A percentile compares a stretch with the other conserved stretches of the same genome.
These are phyloP conservation scores for Neoboletus subvelutipes DNA, from an alignment of 768 basidiomycete genomes.

Conservation along the genomic window DNA sequence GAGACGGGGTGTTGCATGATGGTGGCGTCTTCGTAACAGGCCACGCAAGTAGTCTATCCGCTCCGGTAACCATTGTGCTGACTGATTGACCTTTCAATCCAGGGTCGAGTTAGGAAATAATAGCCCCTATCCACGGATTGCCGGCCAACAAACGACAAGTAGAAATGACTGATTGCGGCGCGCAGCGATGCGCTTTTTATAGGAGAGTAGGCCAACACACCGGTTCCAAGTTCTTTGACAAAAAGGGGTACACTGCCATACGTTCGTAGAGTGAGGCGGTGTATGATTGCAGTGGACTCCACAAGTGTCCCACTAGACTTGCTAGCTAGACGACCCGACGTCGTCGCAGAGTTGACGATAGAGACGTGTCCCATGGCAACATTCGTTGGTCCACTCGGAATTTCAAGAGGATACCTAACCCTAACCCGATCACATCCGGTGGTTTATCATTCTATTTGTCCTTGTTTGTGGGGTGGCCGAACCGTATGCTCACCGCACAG, in stretches of 20 bases:
- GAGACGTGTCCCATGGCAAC: constrained; percentile 13
- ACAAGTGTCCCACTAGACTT: neutral
- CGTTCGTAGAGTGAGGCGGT: constrained; percentile 8
- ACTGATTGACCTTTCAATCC: neutral
- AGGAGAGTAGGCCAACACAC: neutral
- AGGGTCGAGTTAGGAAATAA: neutral
- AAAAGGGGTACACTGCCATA: too few species aligned
- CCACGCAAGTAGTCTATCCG: neutral
- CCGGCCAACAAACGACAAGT: constrained; percentile 13
- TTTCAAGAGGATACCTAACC: constrained; percentile 8
- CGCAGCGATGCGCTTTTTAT: neutral
- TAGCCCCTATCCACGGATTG: neutral
- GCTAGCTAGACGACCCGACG: neutral
- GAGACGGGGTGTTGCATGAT: neutral
- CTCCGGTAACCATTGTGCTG: neutral
- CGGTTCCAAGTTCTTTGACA: neutral
- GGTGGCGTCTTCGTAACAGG: neutral
- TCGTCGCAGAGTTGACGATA: neutral
- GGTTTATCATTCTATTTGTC: constrained; percentile 15
- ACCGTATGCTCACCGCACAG: constrained; percentile 23
- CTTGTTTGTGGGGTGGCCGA: constrained; percentile 29
- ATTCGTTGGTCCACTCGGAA: neutral
- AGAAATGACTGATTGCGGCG: neutral
- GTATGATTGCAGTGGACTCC: neutral
- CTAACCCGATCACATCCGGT: constrained; percentile 16